Base-by-base conservation (phyloP, 2,329 filamentous ascomycete species). In the Diaporthe nobilis region DNA sequence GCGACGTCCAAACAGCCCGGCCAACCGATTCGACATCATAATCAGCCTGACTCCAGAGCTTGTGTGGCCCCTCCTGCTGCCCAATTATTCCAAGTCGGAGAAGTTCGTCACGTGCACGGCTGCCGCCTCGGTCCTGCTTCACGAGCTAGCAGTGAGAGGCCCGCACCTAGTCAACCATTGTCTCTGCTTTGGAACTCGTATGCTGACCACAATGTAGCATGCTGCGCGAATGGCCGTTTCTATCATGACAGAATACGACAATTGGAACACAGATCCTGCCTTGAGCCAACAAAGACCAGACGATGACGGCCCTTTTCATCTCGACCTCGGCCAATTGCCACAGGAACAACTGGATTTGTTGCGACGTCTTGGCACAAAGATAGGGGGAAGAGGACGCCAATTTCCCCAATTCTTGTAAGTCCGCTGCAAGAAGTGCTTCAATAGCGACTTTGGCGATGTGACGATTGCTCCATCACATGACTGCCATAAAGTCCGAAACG, bases 111-210 rank as follows among this genome's bases (percentile, higher is more conserved):
- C 5, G 8, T 28, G 22, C n/a, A 71, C 68, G 13, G 22, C 47
- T 6, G 13, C 57, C 20, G 68, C 68, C 13, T 15, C 31, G 20
- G 3, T 71, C 4, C 22, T 71, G 12, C 51, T 71, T 1, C 68
- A 71, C 31, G 68, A 71, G 28, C n/a, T 71, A 9, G 68, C 68
- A 20, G 68, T 71, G 31, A 47, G 31, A 47, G 68, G 8, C 17
- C 20, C 44, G 4, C 28, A 17, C 10, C 25, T 17, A 4, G 25
- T 55, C 20, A 3, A 17, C 9, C 13, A 31, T 20, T 55, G 12
- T 6, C 13, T 2, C 10, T 55, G 13, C 10, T 25, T 9, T 53
- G 49, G 13, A 5, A 17, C 6, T 31, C 17, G 44, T 28, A 15
- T 17, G 31, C 68, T 71, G 68, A 71, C 68, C 34, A 17, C 1